Percentiles rank a stretch among this genome's conserved stretches.
Evolutionary conservation across 140 eudicot genomes (phyloP).

Genomic region (Senecio squalidus): DNA sequence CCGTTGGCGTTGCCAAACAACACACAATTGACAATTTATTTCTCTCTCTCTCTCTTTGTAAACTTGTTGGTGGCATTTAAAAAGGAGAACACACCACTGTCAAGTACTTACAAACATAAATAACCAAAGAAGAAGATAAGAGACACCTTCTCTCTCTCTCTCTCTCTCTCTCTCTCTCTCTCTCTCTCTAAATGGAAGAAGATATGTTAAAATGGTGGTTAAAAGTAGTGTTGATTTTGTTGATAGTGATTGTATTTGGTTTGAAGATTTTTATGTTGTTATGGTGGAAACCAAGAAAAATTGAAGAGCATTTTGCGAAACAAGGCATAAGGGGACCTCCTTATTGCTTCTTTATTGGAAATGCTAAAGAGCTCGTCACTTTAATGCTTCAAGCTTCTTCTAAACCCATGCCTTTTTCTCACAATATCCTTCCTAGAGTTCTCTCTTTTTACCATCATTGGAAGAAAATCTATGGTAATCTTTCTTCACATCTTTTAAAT

Average conservation of each 20-base stretch:
- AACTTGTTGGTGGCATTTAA: conserved; percentile 37
- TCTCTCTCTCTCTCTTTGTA: conserved; percentile 34
- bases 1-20: conserved; percentile 55
- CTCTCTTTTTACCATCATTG: conserved; percentile 90
- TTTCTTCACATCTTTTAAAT: neutral
- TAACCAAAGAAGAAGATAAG: conserved; percentile 54
- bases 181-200: conserved; percentile 19
- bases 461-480: conserved; percentile 81
- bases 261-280: conserved; percentile 38
- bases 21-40: conserved; percentile 18
- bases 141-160: conserved; percentile 28
- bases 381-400: conserved; percentile 80
- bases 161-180: no score
- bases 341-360: conserved; percentile 73
- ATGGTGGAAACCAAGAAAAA: conserved; percentile 81
- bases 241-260: conserved; percentile 26
- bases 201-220: conserved; percentile 29
- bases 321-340: conserved; percentile 90
- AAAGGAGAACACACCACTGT: conserved; percentile 46
- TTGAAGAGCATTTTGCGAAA: conserved; percentile 70
- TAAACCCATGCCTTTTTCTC: conserved; percentile 77
- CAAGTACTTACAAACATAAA: conserved; percentile 45
- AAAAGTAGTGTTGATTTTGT: conserved; percentile 30
- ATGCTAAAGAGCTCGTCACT: conserved; percentile 74
- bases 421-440: conserved; percentile 83